phyloP scores from a whole-genome alignment of 2,329 filamentous ascomycete species.

The Alternaria novae-zelandiae region DNA sequence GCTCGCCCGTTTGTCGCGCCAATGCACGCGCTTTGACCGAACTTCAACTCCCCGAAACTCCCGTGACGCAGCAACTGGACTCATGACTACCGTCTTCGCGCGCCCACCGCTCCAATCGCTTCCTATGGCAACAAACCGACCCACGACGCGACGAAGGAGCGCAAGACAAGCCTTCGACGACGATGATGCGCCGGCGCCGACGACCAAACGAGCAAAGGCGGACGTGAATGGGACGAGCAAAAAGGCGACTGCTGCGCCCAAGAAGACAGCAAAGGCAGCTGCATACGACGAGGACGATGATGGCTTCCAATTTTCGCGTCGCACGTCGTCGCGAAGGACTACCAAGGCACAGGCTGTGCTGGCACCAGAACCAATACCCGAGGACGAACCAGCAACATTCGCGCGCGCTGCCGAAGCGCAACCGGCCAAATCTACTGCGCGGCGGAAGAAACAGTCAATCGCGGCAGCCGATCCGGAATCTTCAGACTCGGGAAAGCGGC shows the following conservation, averaged over 20 bases:
- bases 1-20: slow-evolving; percentile 28
- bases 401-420: slow-evolving; percentile 17
- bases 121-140: slow-evolving; percentile 55
- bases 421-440: slow-evolving; percentile 21
- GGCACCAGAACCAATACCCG: slow-evolving; percentile 38
- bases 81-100: slow-evolving; percentile 46
- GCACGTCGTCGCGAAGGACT: slow-evolving; percentile 42
- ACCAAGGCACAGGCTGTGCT: slow-evolving; percentile 43
- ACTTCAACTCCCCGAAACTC: slow-evolving; percentile 25
- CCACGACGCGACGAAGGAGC: slow-evolving; percentile 55
- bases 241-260: slow-evolving; percentile 42
- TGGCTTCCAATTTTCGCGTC: slow-evolving; percentile 56
- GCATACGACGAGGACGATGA: slow-evolving; percentile 57
- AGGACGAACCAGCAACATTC: slow-evolving; percentile 34
- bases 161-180: slow-evolving; percentile 53
- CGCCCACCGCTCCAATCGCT: slow-evolving; percentile 54
- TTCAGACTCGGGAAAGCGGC: slow-evolving; percentile 41
- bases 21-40: slow-evolving; percentile 47
- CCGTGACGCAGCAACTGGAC: slow-evolving; percentile 35
- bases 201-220: slow-evolving; percentile 50
- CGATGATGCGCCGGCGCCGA: slow-evolving; percentile 51
- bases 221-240: slow-evolving; percentile 48
- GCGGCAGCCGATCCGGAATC: slow-evolving; percentile 28
- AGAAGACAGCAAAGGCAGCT: slow-evolving; percentile 47
- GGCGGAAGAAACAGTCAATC: slow-evolving; percentile 39